A percentile compares a stretch with the other conserved stretches of the same genome.
Conservation (phyloP, 1,284 basidiomycete genomes). For the Cryptococcus hybrid region DNA sequence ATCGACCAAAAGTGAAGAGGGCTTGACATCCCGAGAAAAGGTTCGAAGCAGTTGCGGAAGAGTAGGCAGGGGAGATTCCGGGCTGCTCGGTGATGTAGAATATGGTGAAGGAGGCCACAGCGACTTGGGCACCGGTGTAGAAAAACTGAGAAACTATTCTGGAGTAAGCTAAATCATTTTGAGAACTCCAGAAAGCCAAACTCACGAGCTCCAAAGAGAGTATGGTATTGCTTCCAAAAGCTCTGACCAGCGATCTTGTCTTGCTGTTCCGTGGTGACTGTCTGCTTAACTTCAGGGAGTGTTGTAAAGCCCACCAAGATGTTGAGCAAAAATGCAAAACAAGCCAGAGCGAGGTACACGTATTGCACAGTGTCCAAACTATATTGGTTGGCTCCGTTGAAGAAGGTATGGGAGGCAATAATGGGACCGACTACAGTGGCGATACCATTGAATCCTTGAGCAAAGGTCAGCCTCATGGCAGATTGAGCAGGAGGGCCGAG, state of each 20-base stretch:
- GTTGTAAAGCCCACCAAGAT: conserved; percentile 20
- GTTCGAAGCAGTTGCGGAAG: conserved; percentile 25
- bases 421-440: conserved; percentile 36
- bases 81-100: conserved; percentile 31
- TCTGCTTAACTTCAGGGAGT: conserved; percentile 34
- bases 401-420: conserved; percentile 35
- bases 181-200: neutral
- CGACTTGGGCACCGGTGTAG: conserved; percentile 32
- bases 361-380: conserved; percentile 32
- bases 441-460: conserved; percentile 38
- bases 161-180: no score
- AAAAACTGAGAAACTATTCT: conserved; percentile 5
- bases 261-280: conserved; percentile 20
- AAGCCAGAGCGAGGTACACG: conserved; percentile 35
- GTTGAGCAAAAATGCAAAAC: conserved; percentile 21
- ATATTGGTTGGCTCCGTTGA: conserved; percentile 25
- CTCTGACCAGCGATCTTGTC: conserved; percentile 16
- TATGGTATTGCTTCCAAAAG: conserved; percentile 32
- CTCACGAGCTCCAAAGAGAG: conserved; percentile 29
- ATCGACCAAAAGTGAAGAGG: conserved; percentile 39
- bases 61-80: conserved; percentile 14
- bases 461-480: conserved; percentile 32
- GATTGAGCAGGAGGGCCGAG: conserved; percentile 30
- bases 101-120: conserved; percentile 32
- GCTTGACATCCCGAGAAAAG: conserved; percentile 37